Evolutionary conservation across 177 flowering plant species (phyloP).

Genomic region (Telopea speciosissima): DNA sequence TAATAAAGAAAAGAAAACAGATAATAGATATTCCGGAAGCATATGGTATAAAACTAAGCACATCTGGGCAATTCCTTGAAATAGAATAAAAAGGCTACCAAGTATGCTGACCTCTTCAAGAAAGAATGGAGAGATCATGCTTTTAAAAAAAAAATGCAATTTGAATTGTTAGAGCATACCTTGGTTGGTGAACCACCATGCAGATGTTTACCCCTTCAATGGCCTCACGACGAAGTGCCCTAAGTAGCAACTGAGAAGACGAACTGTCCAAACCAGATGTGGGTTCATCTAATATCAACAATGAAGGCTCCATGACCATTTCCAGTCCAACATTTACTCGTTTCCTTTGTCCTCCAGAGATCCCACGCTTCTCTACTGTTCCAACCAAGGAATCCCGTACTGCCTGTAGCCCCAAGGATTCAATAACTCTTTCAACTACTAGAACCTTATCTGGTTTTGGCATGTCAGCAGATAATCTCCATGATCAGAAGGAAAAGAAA

Average conservation of each 20-base stretch:
- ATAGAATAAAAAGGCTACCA: background rate
- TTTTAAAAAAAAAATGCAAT: background rate
- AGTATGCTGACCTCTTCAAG: background rate
- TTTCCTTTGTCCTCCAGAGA: slow-evolving; percentile 92
- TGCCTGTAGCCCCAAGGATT: slow-evolving; percentile 65
- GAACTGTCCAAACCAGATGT: slow-evolving; percentile 93
- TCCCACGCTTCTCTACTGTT: slow-evolving; percentile 87
- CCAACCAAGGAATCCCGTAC: slow-evolving; percentile 76
- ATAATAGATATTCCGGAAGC: background rate
- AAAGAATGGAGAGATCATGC: background rate
- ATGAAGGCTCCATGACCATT: slow-evolving; percentile 93
- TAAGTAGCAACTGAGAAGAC: slow-evolving; percentile 72
- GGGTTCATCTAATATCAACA: slow-evolving; percentile 79
- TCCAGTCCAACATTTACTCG: slow-evolving; percentile 90
- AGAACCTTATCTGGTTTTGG: slow-evolving; percentile 69
- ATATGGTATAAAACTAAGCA: background rate
- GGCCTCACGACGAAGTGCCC: slow-evolving; percentile 80
- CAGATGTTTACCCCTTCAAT: slow-evolving; percentile 81
- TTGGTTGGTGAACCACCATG: slow-evolving; percentile 92
- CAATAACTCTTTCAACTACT: slow-evolving; percentile 79
- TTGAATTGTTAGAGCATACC: slow-evolving; percentile 32
- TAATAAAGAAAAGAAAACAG: no score
- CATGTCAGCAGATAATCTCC: slow-evolving; percentile 60
- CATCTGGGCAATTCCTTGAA: background rate
- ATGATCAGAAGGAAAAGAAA: slow-evolving; percentile 9